phyloP scores from a whole-genome alignment of 768 basidiomycete species.

The Steccherinum ochraceum region DNA sequence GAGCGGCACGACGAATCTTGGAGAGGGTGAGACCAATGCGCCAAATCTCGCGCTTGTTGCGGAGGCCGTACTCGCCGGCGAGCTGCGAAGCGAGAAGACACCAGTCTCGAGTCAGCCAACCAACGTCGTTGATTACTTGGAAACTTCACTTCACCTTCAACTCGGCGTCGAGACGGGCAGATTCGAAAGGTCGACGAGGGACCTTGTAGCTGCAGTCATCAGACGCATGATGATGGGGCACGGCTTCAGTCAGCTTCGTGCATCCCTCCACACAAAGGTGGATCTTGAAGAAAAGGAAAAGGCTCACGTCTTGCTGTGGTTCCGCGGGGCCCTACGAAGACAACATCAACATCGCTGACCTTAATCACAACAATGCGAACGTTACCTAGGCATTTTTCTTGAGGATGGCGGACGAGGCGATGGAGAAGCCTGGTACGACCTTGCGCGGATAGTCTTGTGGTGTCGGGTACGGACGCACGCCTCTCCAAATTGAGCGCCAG shows the following conservation, averaged over 20 bases:
- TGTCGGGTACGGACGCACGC: conserved; percentile 28
- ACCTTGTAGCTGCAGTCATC: conserved; percentile 87
- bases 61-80: conserved; percentile 99
- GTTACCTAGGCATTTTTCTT: conserved; percentile 84
- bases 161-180: conserved; percentile 98
- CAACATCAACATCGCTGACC: conserved; percentile 28
- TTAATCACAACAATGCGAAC: conserved; percentile 18
- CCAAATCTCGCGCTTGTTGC: conserved; percentile 99
- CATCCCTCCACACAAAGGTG: conserved; percentile 57
- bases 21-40: conserved; percentile 96
- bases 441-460: conserved; percentile 13
- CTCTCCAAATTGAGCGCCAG: conserved; percentile 25
- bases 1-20: conserved; percentile 99
- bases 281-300: conserved; percentile 50
- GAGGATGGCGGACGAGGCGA: conserved; percentile 37
- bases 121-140: no score
- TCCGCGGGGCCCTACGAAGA: conserved; percentile 73
- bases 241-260: conserved; percentile 55
- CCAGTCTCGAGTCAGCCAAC: background rate
- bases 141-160: conserved; percentile 82
- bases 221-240: conserved; percentile 46
- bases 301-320: conserved; percentile 94
- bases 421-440: conserved; percentile 19
- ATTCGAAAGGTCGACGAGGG: conserved; percentile 95
- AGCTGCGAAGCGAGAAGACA: conserved; percentile 46